Base-by-base conservation (phyloP, 306 rosid genomes). In the Biancaea sappan region DNA sequence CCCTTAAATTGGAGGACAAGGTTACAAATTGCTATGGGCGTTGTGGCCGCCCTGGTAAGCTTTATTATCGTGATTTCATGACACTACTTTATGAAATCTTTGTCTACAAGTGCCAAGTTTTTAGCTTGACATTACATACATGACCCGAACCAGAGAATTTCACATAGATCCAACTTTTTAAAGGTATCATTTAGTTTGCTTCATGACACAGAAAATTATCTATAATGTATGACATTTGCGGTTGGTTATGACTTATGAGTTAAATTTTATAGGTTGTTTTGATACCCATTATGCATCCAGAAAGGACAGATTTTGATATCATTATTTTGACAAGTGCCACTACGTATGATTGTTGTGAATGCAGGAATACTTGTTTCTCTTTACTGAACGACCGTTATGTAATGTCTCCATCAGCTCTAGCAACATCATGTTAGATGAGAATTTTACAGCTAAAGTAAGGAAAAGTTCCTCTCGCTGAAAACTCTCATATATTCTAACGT, bases 351-450 rank as follows among this genome's bases (percentile, higher is more conserved):
- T 46, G 60, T 70, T 78, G 54, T 76, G 16, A 24, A 40, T 78
- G 88, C 91, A 94, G 97, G 96, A 94, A 62, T 94, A 94, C 79
- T 87, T 94, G 84, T 84, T 89, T 85, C 88, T 86, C 64, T 94
- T 94, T 87, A 86, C 76, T 71, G 94, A 94, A 38, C 97, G 89
- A 18, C 97, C 94, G 4, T 82, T 82, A 69, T 86, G 82, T 72
- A 90, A 88, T 43, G 92, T 94, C 75, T 88, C 97, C 75, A 85
- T 94, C 69, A 83, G 78, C 88, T 85, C 98, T 15, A 80, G 90
- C 88, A 91, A 82, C 70, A 81, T 94, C 40, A 94, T 91, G 96
- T 76, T 94, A 69, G 98, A 94, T 43, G 94, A 94, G 58, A 83
- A 80, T 58, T 94, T 91, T 66, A 88, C 87, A 24, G 96, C 96